phyloP scores from a whole-genome alignment of 2,329 filamentous ascomycete species.

The Apiospora aurea region DNA sequence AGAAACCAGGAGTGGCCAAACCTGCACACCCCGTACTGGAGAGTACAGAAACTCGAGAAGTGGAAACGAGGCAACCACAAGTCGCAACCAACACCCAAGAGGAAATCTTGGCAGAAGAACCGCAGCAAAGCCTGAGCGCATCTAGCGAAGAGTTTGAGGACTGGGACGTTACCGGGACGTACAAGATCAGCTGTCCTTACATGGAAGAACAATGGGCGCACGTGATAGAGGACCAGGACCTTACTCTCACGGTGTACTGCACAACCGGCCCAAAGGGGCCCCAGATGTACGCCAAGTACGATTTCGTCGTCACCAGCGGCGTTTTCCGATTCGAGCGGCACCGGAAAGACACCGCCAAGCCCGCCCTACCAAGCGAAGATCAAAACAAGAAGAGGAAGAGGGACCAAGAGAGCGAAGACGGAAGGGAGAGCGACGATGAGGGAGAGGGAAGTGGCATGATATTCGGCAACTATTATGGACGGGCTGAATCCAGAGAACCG shows the following conservation, averaged over 20 bases:
- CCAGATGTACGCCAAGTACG: neutral
- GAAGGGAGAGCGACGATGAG: neutral
- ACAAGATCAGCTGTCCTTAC: neutral
- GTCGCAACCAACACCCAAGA: neutral
- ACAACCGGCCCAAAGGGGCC: neutral
- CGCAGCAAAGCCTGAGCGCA: neutral
- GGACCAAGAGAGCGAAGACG: neutral
- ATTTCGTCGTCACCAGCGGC: neutral
- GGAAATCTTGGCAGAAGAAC: neutral
- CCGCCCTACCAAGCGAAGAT: neutral
- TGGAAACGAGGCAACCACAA: neutral
- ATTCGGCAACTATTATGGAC: too few relatives aligned
- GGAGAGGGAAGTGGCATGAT: neutral
- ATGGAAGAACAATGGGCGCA: neutral
- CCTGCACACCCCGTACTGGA: neutral
- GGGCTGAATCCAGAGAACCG: neutral
- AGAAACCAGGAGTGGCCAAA: neutral
- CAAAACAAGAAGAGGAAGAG: neutral
- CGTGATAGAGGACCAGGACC: neutral
- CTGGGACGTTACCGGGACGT: neutral
- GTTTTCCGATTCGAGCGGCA: neutral
- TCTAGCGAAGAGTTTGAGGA: neutral
- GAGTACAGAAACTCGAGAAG: neutral
- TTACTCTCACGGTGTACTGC: neutral
- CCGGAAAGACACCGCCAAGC: neutral